A percentile compares a stretch with the other conserved stretches of the same genome.
phyloP scores from a whole-genome alignment of 306 rosid genomes.

The Dryas octopetala region DNA sequence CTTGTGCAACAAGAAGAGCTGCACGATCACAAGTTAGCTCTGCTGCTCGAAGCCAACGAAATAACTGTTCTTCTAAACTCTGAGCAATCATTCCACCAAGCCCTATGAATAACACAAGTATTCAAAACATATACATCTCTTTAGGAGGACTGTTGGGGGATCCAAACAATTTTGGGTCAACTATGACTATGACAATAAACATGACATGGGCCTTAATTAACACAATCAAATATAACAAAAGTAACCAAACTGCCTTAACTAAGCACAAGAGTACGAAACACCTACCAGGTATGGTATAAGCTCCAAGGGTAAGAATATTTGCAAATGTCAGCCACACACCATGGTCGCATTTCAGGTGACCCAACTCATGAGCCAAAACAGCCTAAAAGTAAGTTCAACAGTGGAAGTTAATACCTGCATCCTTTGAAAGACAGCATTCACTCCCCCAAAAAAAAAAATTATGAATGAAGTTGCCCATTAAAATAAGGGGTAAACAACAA shows the following conservation, averaged over 20 bases:
- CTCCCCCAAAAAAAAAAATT: too few relatives aligned
- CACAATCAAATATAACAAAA: background rate
- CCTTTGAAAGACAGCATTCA: slow-evolving; percentile 3
- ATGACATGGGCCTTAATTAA: background rate
- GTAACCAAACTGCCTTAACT: background rate
- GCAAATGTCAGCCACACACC: slow-evolving; percentile 98
- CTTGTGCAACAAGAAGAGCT: slow-evolving; percentile 98
- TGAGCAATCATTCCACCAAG: slow-evolving; percentile 89
- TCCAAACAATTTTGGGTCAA: background rate
- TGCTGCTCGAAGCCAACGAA: slow-evolving; percentile 98
- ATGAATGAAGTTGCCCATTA: background rate
- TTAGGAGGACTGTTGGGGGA: background rate
- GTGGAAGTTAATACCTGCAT: slow-evolving; percentile 27
- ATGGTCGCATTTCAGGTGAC: slow-evolving; percentile 96
- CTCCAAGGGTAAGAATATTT: slow-evolving; percentile 94
- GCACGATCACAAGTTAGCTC: slow-evolving; percentile 99
- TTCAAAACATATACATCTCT: slow-evolving; percentile 9
- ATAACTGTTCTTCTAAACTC: slow-evolving; percentile 83
- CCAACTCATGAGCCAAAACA: slow-evolving; percentile 99
- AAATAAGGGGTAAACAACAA: background rate
- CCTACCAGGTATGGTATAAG: slow-evolving; percentile 83
- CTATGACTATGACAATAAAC: background rate
- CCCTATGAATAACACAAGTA: slow-evolving; percentile 44
- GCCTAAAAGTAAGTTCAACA: slow-evolving; percentile 51
- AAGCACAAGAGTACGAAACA: slow-evolving; percentile 11